Conservation (phyloP, 495 filamentous ascomycete genomes). For the Paragyromitra xinjiangensis region DNA sequence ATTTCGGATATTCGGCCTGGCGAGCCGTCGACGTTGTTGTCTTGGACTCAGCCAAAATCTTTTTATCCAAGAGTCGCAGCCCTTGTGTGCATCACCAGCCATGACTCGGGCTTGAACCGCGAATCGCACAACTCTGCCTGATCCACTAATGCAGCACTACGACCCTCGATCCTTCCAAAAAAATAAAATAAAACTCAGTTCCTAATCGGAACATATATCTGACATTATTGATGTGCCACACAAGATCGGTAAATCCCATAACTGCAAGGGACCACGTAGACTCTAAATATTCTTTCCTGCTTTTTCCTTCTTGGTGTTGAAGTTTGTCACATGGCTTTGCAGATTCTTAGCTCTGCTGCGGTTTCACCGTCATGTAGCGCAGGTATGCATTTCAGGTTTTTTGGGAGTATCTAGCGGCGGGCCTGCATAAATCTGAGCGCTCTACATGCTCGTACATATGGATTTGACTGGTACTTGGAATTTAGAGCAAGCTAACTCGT, state of each 20-base stretch:
- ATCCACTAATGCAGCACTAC: neutral
- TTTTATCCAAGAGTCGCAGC: neutral
- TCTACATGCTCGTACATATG: neutral
- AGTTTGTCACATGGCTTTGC: conserved; percentile 28
- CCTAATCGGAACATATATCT: neutral
- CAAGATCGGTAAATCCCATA: conserved; percentile 11
- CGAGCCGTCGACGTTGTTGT: neutral
- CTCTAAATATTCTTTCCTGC: conserved; percentile 1
- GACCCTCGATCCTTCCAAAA: neutral
- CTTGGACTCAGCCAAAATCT: neutral
- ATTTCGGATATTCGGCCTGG: conserved; percentile 27
- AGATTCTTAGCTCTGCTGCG: conserved; percentile 8
- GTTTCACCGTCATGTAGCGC: conserved; percentile 11
- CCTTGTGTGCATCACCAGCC: conserved; percentile 20
- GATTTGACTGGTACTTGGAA: conserved; percentile 30
- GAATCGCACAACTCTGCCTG: neutral
- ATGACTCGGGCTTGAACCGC: conserved; percentile 31
- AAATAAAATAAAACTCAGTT: neutral
- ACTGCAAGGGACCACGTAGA: conserved; percentile 34
- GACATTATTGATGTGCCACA: conserved; percentile 15
- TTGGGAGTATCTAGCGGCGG: conserved; percentile 20
- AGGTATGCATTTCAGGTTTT: conserved; percentile 18
- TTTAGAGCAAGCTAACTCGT: conserved; percentile 4
- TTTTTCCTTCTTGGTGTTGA: neutral
- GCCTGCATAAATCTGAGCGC: conserved; percentile 1